These are phyloP conservation scores for Secale cereale DNA, from an alignment of 176 grass and related monocot species.

Conservation along the genomic window DNA sequence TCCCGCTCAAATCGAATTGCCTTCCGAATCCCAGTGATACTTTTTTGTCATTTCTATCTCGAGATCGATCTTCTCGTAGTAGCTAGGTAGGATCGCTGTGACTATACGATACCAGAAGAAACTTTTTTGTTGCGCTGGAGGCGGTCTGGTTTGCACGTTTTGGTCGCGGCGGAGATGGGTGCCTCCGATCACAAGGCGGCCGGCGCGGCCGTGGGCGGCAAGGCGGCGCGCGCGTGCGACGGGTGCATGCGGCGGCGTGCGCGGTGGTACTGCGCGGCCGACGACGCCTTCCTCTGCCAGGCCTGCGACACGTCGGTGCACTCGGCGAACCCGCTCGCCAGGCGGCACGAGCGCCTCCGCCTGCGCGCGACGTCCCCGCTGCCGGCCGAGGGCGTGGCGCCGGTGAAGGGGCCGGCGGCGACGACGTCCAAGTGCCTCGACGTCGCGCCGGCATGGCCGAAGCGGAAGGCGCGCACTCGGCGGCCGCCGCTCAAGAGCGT, in stretches of 20 bases:
- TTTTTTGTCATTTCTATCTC: slow-evolving; percentile 23
- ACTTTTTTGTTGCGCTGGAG: neutral
- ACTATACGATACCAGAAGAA: neutral
- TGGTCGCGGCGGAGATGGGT: slow-evolving; percentile 32
- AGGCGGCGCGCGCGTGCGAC: slow-evolving; percentile 74
- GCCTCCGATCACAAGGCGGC: slow-evolving; percentile 33
- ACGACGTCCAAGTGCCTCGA: neutral
- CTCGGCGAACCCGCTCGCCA: slow-evolving; percentile 75
- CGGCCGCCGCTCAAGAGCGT: slow-evolving; percentile 45
- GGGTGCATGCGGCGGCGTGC: slow-evolving; percentile 69
- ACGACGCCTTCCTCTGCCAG: slow-evolving; percentile 93
- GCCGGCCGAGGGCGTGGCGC: neutral
- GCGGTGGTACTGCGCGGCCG: slow-evolving; percentile 90
- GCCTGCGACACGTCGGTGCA: slow-evolving; percentile 84
- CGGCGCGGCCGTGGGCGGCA: slow-evolving; percentile 49
- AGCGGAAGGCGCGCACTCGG: slow-evolving; percentile 69
- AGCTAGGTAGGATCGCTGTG: neutral
- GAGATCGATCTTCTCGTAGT: neutral
- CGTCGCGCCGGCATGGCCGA: slow-evolving; percentile 59
- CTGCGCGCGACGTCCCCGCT: slow-evolving; percentile 21
- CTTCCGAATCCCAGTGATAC: slow-evolving; percentile 12
- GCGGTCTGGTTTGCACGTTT: neutral
- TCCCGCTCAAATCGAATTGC: neutral
- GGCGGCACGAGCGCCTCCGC: slow-evolving; percentile 71
- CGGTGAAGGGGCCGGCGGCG: neutral